Evolutionary conservation across 352 stramenopile species (phyloP).

Genomic region (Plasmopara halstedii): DNA sequence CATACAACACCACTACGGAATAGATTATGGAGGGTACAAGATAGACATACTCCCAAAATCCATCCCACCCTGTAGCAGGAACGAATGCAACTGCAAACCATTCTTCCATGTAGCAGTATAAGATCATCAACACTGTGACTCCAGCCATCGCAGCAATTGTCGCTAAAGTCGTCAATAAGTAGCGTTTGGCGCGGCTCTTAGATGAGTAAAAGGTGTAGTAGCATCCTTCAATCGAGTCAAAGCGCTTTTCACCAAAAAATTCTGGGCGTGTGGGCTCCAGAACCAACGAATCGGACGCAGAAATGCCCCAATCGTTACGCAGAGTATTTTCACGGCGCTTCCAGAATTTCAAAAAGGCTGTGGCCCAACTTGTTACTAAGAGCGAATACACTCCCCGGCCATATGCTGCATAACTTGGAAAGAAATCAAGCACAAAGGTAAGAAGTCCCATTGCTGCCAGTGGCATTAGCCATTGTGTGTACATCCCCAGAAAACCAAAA

Average conservation of each 20-base stretch:
- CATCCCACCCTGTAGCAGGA: slow-evolving; percentile 51
- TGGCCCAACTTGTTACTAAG: slow-evolving; percentile 87
- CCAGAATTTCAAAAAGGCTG: slow-evolving; percentile 88
- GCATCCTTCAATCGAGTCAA: slow-evolving; percentile 70
- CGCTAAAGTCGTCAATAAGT: slow-evolving; percentile 59
- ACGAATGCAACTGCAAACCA: slow-evolving; percentile 57
- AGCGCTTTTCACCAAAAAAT: slow-evolving; percentile 65
- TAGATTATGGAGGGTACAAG: slow-evolving; percentile 65
- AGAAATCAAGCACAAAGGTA: slow-evolving; percentile 82
- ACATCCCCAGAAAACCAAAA: slow-evolving; percentile 96
- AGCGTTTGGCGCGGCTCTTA: slow-evolving; percentile 70
- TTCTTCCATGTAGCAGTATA: slow-evolving; percentile 76
- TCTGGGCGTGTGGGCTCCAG: slow-evolving; percentile 54
- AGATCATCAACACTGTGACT: slow-evolving; percentile 69
- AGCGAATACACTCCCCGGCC: slow-evolving; percentile 79
- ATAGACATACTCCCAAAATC: slow-evolving; percentile 59
- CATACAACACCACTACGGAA: slow-evolving; percentile 62
- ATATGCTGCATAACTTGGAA: slow-evolving; percentile 45
- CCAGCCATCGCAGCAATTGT: slow-evolving; percentile 59
- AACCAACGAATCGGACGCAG: slow-evolving; percentile 24
- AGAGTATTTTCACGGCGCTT: slow-evolving; percentile 83
- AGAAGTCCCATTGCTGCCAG: slow-evolving; percentile 83
- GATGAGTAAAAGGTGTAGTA: slow-evolving; percentile 81
- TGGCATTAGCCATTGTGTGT: slow-evolving; percentile 90
- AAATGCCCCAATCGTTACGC: slow-evolving; percentile 82